phyloP scores from a whole-genome alignment of 148 eudicot genomes.

The Bassia scoparia region DNA sequence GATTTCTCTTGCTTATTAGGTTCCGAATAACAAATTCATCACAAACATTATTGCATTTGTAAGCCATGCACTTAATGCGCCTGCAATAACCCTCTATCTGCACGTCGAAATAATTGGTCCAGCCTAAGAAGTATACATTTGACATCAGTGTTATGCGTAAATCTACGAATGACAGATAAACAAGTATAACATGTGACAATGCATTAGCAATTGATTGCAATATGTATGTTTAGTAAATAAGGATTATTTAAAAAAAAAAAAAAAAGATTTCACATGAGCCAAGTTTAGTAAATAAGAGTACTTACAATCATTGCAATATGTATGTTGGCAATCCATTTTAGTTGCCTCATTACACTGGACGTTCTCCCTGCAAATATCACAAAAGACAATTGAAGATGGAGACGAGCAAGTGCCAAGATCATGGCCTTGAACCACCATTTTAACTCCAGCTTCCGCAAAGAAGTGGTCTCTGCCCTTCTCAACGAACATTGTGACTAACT shows the following conservation, averaged over 20 bases:
- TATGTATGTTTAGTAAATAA: too few relatives aligned
- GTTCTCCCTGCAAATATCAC: slow-evolving; percentile 60
- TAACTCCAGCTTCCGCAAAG: slow-evolving; percentile 63
- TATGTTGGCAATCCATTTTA: slow-evolving; percentile 70
- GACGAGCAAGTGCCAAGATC: slow-evolving; percentile 23
- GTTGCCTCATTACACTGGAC: slow-evolving; percentile 40
- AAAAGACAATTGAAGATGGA: slow-evolving; percentile 34
- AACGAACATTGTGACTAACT: slow-evolving; percentile 45
- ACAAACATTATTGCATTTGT: slow-evolving; percentile 63
- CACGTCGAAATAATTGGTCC: slow-evolving; percentile 69
- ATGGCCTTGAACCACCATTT: slow-evolving; percentile 24
- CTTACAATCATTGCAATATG: slow-evolving; percentile 72
- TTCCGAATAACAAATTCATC: slow-evolving; percentile 56
- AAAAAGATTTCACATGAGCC: neutral
- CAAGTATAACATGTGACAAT: neutral
- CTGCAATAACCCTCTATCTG: slow-evolving; percentile 79
- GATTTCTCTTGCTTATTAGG: slow-evolving; percentile 46
- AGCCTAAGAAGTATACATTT: slow-evolving; percentile 38
- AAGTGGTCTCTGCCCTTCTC: slow-evolving; percentile 50
- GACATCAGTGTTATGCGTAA: neutral
- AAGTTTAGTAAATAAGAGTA: neutral
- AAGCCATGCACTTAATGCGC: slow-evolving; percentile 72
- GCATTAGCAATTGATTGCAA: neutral
- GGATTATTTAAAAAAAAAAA: too few relatives aligned
- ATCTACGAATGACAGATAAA: neutral